phyloP scores from a whole-genome alignment of 2,329 filamentous ascomycete species.

The Colletotrichum gigasporum region DNA sequence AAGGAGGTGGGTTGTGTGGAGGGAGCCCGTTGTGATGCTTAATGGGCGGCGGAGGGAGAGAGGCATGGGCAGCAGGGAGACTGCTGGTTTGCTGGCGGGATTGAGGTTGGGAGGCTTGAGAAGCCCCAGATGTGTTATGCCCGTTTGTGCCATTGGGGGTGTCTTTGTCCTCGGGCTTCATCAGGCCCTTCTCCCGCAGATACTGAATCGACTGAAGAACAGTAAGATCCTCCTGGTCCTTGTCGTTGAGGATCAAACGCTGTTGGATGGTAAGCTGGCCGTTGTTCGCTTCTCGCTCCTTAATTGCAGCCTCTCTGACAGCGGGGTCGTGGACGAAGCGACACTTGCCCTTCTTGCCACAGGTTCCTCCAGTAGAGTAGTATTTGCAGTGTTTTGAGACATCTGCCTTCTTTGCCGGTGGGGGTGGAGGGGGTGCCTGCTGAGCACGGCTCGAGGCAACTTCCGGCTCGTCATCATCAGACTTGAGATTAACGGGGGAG shows the following conservation, averaged over 20 bases:
- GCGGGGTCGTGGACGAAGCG: slow-evolving; percentile 75
- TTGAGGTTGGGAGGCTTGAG: neutral
- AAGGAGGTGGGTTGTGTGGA: slow-evolving; percentile 45
- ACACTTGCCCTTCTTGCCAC: slow-evolving; percentile 80
- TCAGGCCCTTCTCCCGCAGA: slow-evolving; percentile 67
- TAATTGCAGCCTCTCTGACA: slow-evolving; percentile 70
- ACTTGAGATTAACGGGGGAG: slow-evolving; percentile 56
- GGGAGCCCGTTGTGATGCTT: slow-evolving; percentile 42
- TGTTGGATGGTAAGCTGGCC: slow-evolving; percentile 74
- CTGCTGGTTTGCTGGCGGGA: slow-evolving; percentile 30
- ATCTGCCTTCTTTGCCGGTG: slow-evolving; percentile 66
- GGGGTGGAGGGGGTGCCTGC: slow-evolving; percentile 45
- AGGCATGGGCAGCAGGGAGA: slow-evolving; percentile 50
- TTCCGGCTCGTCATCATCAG: slow-evolving; percentile 69
- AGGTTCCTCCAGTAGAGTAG: slow-evolving; percentile 73
- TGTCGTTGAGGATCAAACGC: slow-evolving; percentile 72
- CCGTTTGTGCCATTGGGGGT: slow-evolving; percentile 34
- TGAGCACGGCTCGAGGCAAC: slow-evolving; percentile 60
- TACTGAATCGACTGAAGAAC: slow-evolving; percentile 74
- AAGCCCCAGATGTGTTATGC: neutral
- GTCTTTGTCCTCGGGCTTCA: slow-evolving; percentile 45
- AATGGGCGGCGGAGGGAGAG: slow-evolving; percentile 43
- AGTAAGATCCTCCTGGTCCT: slow-evolving; percentile 73
- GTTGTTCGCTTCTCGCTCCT: slow-evolving; percentile 71
- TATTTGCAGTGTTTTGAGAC: slow-evolving; percentile 76